Conservation (phyloP, 2,329 filamentous ascomycete genomes). For the Microdochium nivale region DNA sequence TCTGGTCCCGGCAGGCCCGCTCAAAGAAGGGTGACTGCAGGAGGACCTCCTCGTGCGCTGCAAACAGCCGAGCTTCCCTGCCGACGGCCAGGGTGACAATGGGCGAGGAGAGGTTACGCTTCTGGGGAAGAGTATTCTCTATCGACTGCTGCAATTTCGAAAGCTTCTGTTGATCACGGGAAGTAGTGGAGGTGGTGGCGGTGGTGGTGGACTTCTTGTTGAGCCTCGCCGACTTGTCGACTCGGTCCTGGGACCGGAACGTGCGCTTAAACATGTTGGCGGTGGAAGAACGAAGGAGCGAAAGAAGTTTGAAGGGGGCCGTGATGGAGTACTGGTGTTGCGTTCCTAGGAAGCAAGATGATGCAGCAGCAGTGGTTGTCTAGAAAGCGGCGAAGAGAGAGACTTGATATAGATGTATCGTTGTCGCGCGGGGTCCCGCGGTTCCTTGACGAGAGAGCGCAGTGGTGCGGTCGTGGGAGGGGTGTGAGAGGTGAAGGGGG, state of each 20-base stretch:
- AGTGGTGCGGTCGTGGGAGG: constrained; percentile 18
- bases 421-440: constrained; percentile 19
- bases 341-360: constrained; percentile 17
- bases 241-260: constrained; percentile 74
- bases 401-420: constrained; percentile 1
- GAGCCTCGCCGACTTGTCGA: constrained; percentile 79
- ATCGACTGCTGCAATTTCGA: constrained; percentile 81
- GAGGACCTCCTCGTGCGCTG: constrained; percentile 89
- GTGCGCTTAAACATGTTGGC: constrained; percentile 84
- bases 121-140: constrained; percentile 34
- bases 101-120: constrained; percentile 42
- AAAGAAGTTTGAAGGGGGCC: constrained; percentile 19
- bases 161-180: constrained; percentile 69
- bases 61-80: constrained; percentile 79
- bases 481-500: constrained; percentile 21
- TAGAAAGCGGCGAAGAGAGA: constrained; percentile 46
- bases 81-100: constrained; percentile 85
- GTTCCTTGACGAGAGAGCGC: constrained; percentile 8
- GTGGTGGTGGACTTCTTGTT: constrained; percentile 49
- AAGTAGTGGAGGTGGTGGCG: constrained; percentile 15
- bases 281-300: constrained; percentile 19
- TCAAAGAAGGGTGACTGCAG: constrained; percentile 79
- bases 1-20: constrained; percentile 61
- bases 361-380: constrained; percentile 17
- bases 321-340: constrained; percentile 5